Evolutionary conservation across 2,329 filamentous ascomycete species (phyloP).

Genomic region (Hypoxylon sp.): DNA sequence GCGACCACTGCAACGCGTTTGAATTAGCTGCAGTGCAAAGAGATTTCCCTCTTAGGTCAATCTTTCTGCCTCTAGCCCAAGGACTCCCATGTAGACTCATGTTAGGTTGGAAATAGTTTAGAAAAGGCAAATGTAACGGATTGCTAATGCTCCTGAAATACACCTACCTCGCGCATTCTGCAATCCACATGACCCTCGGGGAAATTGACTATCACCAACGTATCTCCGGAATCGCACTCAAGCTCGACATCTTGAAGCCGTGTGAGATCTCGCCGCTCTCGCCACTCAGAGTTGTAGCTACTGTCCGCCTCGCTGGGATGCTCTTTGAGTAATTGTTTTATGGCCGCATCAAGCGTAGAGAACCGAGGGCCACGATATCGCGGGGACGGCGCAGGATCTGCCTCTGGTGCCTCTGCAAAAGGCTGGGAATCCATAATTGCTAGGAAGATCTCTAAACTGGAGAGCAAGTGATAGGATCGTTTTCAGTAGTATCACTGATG

Average conservation of each 20-base stretch:
- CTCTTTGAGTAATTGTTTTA: slow-evolving; percentile 32
- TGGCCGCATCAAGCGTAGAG: slow-evolving; percentile 26
- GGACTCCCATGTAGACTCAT: background rate
- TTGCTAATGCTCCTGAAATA: background rate
- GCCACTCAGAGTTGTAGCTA: slow-evolving; percentile 10
- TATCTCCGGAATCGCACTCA: slow-evolving; percentile 54
- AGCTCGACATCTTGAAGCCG: slow-evolving; percentile 6
- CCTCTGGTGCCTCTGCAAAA: background rate
- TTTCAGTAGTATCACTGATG: background rate
- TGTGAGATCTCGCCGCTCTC: slow-evolving; percentile 30
- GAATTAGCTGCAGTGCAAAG: slow-evolving; percentile 14
- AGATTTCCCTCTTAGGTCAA: background rate
- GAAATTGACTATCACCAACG: slow-evolving; percentile 59
- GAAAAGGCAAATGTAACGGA: background rate
- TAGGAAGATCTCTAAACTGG: background rate
- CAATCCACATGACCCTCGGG: slow-evolving; percentile 24
- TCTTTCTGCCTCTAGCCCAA: background rate
- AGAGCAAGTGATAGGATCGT: background rate
- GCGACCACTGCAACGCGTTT: slow-evolving; percentile 44
- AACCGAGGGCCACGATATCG: background rate
- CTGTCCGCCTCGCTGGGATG: slow-evolving; percentile 9
- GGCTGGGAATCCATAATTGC: slow-evolving; percentile 7
- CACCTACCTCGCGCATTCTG: slow-evolving; percentile 21
- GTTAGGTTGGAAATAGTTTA: too few species aligned
- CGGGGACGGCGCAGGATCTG: background rate